Evolutionary conservation across 768 basidiomycete species (phyloP).

Genomic region (Lepiota subincarnata): DNA sequence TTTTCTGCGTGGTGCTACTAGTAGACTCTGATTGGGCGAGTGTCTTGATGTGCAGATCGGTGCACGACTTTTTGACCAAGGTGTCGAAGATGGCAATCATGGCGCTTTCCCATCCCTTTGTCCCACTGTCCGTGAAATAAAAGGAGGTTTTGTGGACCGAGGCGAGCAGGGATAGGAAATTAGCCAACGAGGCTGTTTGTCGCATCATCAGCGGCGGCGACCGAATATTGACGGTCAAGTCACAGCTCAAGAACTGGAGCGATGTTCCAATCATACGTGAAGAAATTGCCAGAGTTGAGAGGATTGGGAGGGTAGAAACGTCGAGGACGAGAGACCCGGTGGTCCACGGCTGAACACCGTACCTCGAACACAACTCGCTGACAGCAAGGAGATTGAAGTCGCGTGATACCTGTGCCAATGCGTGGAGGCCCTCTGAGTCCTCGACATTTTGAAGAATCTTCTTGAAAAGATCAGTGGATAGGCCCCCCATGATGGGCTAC

Average conservation of each 20-base stretch:
- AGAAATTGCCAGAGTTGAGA: conserved; percentile 8
- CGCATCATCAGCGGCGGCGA: not conserved
- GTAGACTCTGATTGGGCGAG: not conserved
- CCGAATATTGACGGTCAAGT: conserved; percentile 8
- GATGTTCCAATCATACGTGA: not conserved
- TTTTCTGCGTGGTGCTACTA: not conserved
- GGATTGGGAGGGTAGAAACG: not conserved
- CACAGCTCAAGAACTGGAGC: conserved; percentile 5
- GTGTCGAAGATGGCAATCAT: not conserved
- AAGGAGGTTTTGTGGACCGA: not conserved
- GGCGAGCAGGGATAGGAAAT: not conserved
- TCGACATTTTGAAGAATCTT: conserved; percentile 1
- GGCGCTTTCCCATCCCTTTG: conserved; percentile 9
- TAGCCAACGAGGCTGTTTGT: not conserved
- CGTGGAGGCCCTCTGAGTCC: conserved; percentile 2
- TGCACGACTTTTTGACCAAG: conserved; percentile 2
- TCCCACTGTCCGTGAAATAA: not conserved
- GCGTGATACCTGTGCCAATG: conserved; percentile 5
- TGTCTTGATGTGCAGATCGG: conserved; percentile 6
- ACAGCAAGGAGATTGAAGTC: conserved; percentile 10
- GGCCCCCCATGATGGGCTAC: too few species aligned
- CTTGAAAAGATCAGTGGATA: not conserved
- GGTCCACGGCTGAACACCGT: not conserved
- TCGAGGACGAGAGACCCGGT: not conserved
- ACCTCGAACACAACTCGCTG: conserved; percentile 1